Evolutionary conservation across 1,139 yeast species (phyloP).

Genomic region (Geotrichum aggregatum): DNA sequence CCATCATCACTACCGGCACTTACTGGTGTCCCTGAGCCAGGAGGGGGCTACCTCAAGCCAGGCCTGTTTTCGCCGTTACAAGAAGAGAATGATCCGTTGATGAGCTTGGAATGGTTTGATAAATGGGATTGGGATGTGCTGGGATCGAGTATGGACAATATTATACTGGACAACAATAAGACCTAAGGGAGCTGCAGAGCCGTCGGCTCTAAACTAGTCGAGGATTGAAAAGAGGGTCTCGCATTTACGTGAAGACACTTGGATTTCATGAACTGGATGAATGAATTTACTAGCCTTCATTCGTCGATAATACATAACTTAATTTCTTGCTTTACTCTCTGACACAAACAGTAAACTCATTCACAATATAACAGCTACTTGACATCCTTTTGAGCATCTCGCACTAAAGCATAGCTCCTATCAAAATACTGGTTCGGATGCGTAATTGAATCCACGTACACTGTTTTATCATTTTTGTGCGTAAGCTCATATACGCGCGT

Average conservation of each 20-base stretch:
- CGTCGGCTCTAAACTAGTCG: no score
- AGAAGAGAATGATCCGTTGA: slow-evolving; percentile 19
- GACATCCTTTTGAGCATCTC: background rate
- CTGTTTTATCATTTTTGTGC: slow-evolving; percentile 46
- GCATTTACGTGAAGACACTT: no score
- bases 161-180: no score
- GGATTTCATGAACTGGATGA: no score
- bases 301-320: no score
- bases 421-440: slow-evolving; percentile 91
- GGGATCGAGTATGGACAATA: background rate
- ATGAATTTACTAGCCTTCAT: no score
- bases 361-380: background rate
- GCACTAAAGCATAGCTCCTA: slow-evolving; percentile 36
- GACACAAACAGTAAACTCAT: no score
- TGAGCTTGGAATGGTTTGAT: slow-evolving; percentile 32
- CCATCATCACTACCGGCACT: background rate
- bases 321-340: no score
- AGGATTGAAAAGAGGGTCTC: no score
- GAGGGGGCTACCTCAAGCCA: no score
- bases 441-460: slow-evolving; percentile 49
- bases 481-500: slow-evolving; percentile 81
- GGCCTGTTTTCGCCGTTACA: background rate
- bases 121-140: slow-evolving; percentile 29
- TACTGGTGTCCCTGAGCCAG: no score
- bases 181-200: no score